Evolutionary conservation across 2,329 filamentous ascomycete genomes (phyloP), one percentile per base, ranked within the genome.

Genomic region (Macrophomina phaseolina): DNA sequence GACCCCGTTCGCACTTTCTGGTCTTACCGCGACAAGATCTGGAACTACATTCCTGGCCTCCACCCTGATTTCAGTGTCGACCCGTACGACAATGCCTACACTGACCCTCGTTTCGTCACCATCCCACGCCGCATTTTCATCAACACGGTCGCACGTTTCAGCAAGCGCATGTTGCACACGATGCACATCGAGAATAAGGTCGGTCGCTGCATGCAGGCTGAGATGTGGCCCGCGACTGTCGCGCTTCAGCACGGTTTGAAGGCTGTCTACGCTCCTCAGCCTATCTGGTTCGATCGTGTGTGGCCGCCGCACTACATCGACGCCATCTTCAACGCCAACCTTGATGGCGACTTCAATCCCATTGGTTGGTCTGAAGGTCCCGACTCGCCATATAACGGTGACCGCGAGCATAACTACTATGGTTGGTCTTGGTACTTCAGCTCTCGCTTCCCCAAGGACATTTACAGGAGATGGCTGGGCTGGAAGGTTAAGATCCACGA

Each of bases 351-450:
- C 4, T 83, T 89, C 28, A 90, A 89, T 2, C 90, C 79, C 8
- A 81, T 78, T 12, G 77, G 78, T 8, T 83, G 81, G 81, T 79
- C 77, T 1, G 78, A 81, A 67, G 75, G 78, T 49, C 72, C 70
- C 5, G 81, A 83, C 70, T 76, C 72, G 2, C 76, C 79, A 8
- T 83, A 82, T 68, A 81, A 82, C 67, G 79, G 80, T 45, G 91
- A 95, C 71, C 85, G 92, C 18, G 94, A 97, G 80, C 92, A 95
- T 78, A 97, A 97, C 78, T 90, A 97, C 75, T 84, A 86, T 64
- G 93, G 94, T 0, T 88, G 93, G 73, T 93, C 90, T 23, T 98
- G 93, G 93, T 97, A 95, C 79, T 97, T 97, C 79, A 92, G 93
- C 71, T 90, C 91, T 0, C 88, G 89, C 1, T 97, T 97, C 75